Conservation (phyloP, 176 grass and related monocot genomes). For the Oryza glumipatula region DNA sequence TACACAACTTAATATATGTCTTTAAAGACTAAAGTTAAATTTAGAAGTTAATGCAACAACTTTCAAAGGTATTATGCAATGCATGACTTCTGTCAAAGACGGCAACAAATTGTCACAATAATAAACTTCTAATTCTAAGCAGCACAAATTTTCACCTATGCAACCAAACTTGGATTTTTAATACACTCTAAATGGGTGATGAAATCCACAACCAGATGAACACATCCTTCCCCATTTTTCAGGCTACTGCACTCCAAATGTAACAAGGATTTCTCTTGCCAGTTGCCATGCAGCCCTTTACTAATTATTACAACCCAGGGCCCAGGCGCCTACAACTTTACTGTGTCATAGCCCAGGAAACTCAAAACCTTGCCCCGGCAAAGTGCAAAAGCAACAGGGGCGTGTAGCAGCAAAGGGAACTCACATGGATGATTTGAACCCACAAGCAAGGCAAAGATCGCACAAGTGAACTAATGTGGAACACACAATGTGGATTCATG, state of each 20-base stretch:
- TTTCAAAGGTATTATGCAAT: not conserved
- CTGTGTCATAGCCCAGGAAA: too few species aligned
- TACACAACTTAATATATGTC: not conserved
- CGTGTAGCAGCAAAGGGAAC: too few species aligned
- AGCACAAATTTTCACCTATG: not conserved
- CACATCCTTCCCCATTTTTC: too few species aligned
- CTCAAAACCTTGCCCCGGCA: too few species aligned
- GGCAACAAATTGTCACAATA: not conserved
- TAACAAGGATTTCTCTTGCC: too few species aligned
- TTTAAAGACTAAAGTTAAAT: not conserved
- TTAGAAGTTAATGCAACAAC: not conserved
- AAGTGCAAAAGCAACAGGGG: too few species aligned
- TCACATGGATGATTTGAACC: too few species aligned
- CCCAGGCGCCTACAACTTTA: too few species aligned
- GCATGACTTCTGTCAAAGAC: not conserved
- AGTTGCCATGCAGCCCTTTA: too few species aligned
- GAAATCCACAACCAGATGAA: too few species aligned
- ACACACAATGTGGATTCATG: not conserved
- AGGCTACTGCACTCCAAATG: too few species aligned
- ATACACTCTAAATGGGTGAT: not conserved
- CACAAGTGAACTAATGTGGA: not conserved
- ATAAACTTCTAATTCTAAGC: not conserved
- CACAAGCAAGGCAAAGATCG: not conserved
- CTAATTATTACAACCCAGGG: too few species aligned
- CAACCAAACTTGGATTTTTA: not conserved